Conservation (phyloP, 306 rosid genomes). For the Pterocarpus santalinus region DNA sequence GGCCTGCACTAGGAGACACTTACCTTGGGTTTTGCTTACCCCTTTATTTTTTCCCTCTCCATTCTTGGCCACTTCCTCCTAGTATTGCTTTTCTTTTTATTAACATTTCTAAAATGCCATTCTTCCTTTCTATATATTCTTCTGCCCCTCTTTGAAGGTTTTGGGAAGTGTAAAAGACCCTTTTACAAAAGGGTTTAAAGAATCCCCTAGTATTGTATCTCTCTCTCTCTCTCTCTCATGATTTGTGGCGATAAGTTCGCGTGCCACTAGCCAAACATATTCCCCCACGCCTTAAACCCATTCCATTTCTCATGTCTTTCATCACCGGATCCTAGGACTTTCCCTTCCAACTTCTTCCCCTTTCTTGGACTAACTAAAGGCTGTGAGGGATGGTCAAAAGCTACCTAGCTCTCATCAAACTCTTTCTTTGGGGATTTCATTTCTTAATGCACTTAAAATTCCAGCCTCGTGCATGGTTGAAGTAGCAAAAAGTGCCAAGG, state of each 20-base stretch:
- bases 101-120: constrained; percentile 17
- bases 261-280: constrained; percentile 78
- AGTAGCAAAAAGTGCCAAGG: constrained; percentile 42
- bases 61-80: constrained; percentile 31
- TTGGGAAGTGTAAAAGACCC: constrained; percentile 69
- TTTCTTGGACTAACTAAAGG: constrained; percentile 43
- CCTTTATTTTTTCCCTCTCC: constrained; percentile 30
- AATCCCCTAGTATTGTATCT: neutral
- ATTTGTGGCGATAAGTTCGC: constrained; percentile 96
- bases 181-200: constrained; percentile 44
- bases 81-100: neutral
- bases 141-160: constrained; percentile 41
- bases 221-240: constrained; percentile 57
- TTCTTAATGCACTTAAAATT: constrained; percentile 29
- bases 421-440: constrained; percentile 16
- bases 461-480: constrained; percentile 46
- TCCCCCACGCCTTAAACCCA: constrained; percentile 88
- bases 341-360: constrained; percentile 43
- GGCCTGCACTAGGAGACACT: constrained; percentile 79
- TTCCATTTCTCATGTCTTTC: constrained; percentile 55
- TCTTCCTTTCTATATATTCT: constrained; percentile 29
- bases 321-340: constrained; percentile 91
- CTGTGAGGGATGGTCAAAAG: constrained; percentile 56
- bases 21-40: constrained; percentile 77
- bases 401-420: constrained; percentile 24